Base-by-base conservation (phyloP, 1,284 basidiomycete genomes). In the Cystobasidiaceae sp. region DNA sequence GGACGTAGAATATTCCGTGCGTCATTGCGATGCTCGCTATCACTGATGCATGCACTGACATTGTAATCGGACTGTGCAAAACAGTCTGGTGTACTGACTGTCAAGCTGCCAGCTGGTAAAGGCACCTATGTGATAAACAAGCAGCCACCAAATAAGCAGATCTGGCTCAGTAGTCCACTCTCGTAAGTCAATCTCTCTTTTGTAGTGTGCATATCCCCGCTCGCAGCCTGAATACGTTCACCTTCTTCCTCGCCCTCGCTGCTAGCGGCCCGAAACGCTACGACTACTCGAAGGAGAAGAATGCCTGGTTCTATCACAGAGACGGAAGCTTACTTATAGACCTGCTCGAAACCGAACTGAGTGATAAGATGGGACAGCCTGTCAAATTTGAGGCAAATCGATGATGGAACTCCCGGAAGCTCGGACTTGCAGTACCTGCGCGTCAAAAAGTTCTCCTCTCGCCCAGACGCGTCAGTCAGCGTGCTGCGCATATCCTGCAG, bases 71-170 rank as follows among this genome's bases (percentile, higher is more conserved):
- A 3, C 34, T 71, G 68, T 45, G 48, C 43, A 19, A 63, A 44
- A 15, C 75, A 90, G 88, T 85, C 86, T 71, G 94, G 94, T 25
- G 94, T 98, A 32, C 79, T 98, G 66, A 98, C 91, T 2, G 83
- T 97, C 55, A 81, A 82, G 50, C 81, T 97, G 19, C 92, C 89
- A 34, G 80, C 83, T 7, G 66, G 45, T 25, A 81, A 88, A 68
- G 93, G 93, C 19, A 97, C 90, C n/a, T 98, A 97, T 79, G 94
- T 97, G 43, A 89, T 98, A 80, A 98, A 98, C 80, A 98, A 98
- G 81, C 94, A 98, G 78, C 94, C 94, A 8, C 94, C 96, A 4
- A 97, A 97, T 76, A 92, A 93, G 78, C 96, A 98, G 77, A 97
- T 98, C 74, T 98, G 94, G 94, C 81, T 98, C 33, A 93, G 90